These are phyloP conservation scores for Volvariella volvacea DNA, from an alignment of 1,284 basidiomycete genomes.

Conservation along the genomic window DNA sequence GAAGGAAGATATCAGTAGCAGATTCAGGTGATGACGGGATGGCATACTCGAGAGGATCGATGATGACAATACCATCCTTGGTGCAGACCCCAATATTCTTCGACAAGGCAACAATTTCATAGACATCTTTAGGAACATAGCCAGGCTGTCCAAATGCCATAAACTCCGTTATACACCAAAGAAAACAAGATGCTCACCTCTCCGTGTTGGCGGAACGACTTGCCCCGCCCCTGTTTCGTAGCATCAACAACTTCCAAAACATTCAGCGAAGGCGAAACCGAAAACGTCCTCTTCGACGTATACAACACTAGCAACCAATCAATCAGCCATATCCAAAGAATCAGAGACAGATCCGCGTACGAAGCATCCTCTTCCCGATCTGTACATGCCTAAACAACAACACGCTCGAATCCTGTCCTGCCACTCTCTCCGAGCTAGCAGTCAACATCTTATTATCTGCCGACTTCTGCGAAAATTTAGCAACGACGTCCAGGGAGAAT, in stretches of 20 bases:
- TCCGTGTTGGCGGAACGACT: constrained; percentile 53
- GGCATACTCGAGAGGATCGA: constrained; percentile 59
- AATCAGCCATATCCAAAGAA: background rate
- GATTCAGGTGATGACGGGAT: no score
- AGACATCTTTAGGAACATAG: constrained; percentile 62
- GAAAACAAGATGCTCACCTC: constrained; percentile 39
- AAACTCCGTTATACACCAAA: constrained; percentile 4
- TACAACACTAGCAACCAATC: constrained; percentile 48
- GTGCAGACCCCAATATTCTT: constrained; percentile 62
- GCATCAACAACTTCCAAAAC: constrained; percentile 42
- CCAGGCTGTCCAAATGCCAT: constrained; percentile 37
- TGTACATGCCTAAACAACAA: constrained; percentile 52
- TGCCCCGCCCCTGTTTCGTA: constrained; percentile 27
- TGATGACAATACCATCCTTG: constrained; percentile 54
- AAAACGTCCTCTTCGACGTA: constrained; percentile 51
- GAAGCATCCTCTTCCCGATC: constrained; percentile 42
- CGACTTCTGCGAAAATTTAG: constrained; percentile 45
- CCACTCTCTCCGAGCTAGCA: constrained; percentile 51
- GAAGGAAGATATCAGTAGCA: constrained; percentile 4
- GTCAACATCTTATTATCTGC: constrained; percentile 39
- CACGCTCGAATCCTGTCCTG: constrained; percentile 42
- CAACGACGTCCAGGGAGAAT: constrained; percentile 65
- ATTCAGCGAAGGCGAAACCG: constrained; percentile 39
- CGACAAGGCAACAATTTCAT: constrained; percentile 48
- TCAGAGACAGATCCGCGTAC: constrained; percentile 29